Evolutionary conservation across 805 yeast genomes (phyloP), one percentile per base, ranked within the genome.

Genomic region (Myxozyma geophila): DNA sequence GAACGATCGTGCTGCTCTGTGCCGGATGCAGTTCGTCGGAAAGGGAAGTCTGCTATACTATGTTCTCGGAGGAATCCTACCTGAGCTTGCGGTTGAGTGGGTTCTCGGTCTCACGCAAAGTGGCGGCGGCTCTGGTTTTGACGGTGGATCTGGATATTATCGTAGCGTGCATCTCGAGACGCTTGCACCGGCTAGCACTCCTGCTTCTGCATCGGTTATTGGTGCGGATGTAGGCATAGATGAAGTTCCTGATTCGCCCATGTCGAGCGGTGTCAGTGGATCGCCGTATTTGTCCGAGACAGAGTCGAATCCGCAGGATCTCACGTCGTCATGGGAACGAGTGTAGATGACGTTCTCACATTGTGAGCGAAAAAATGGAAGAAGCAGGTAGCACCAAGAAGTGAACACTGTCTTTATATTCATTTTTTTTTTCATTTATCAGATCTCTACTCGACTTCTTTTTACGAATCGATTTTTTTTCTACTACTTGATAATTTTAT

Each of bases 261-360:
- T 64, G 35, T 64, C 65, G 8, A 64, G 67, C 37, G 63, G 57
- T 12, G 23, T 62, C 33, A 64, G 66, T 19, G 67, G 68, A 8
- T 63, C 67, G 50, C 60, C 69, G 23, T 66, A 62, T 40, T 52
- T 50, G 23, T 62, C 67, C 1, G 69, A 63, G 56, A 59, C 62
- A 6, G 69, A 66, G 36, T 55, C 64, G 2, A 53, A 36, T 28
- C 49, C 63, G n/a, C 65, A 55, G 60, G 69, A 66, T 52, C 41
- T 66, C 35, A 28, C 68, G 0, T 59, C 64, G 23, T 64, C 68
- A 21, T 66, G 69, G 69, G 69, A 66, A 43, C 61, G 69, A 10
- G 69, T 66, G n/a, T 65, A 41, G 41, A 7, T 28, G 28, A 2
- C 28, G 5, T 28, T 28, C 17, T 21, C 23, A 15, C 8, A 7